These are phyloP conservation scores for Candida sakaeoensis DNA, from an alignment of 805 yeast species.

Conservation along the genomic window DNA sequence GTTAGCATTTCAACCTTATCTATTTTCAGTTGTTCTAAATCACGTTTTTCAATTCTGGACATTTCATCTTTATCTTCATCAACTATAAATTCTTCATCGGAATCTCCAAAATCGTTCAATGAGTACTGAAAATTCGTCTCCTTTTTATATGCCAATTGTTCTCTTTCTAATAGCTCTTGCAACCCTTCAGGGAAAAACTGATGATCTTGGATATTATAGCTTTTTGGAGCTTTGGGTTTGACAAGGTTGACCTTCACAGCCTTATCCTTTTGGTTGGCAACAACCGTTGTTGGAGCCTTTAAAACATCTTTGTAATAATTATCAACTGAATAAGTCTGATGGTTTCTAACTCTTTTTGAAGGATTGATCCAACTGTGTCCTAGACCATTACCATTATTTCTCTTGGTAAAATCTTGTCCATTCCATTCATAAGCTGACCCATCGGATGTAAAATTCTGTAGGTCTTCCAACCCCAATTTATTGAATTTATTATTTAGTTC, in stretches of 20 bases:
- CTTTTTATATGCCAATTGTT: slow-evolving; percentile 60
- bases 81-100: slow-evolving; percentile 47
- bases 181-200: slow-evolving; percentile 65
- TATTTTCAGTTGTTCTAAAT: slow-evolving; percentile 52
- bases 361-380: slow-evolving; percentile 69
- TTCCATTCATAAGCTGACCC: slow-evolving; percentile 96
- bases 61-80: slow-evolving; percentile 41
- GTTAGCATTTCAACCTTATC: slow-evolving; percentile 57
- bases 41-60: slow-evolving; percentile 34
- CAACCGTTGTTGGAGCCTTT: slow-evolving; percentile 23
- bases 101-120: slow-evolving; percentile 56
- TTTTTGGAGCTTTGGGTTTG: slow-evolving; percentile 58
- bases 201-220: slow-evolving; percentile 62
- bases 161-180: slow-evolving; percentile 53
- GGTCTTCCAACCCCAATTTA: slow-evolving; percentile 84
- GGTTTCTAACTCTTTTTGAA: slow-evolving; percentile 69
- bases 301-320: slow-evolving; percentile 72
- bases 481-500: slow-evolving; percentile 78
- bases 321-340: slow-evolving; percentile 73
- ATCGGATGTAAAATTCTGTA: slow-evolving; percentile 86
- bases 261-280: slow-evolving; percentile 7
- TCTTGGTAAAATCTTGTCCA: slow-evolving; percentile 77
- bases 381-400: slow-evolving; percentile 31
- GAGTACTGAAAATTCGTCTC: slow-evolving; percentile 57
- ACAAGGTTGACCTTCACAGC: slow-evolving; percentile 8